Conservation (phyloP, 495 filamentous ascomycete species). For the Stereocaulon alpinum region DNA sequence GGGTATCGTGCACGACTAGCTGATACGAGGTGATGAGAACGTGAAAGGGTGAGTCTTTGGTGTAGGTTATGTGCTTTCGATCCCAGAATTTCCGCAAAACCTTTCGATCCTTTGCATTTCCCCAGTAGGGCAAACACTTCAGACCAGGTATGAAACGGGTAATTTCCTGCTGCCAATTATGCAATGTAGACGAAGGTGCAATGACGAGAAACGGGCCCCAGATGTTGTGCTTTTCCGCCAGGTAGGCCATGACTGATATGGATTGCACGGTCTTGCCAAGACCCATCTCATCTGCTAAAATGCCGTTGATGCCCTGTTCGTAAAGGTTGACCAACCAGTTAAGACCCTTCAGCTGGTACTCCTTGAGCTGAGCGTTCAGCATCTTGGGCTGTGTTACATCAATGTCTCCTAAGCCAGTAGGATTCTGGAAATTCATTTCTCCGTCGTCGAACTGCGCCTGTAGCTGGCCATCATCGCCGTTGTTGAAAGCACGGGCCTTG, state of each 20-base stretch:
- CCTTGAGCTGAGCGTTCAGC: constrained; percentile 86
- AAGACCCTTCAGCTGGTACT: constrained; percentile 96
- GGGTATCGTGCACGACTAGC: constrained; percentile 86
- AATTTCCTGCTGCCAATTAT: constrained; percentile 99
- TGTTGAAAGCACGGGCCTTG: constrained; percentile 75
- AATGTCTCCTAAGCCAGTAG: constrained; percentile 83
- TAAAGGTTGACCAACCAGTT: constrained; percentile 99
- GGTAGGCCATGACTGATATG: constrained; percentile 98
- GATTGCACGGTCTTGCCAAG: constrained; percentile 98
- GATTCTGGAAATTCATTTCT: constrained; percentile 99
- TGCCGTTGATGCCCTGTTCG: constrained; percentile 99
- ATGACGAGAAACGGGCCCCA: constrained; percentile 98
- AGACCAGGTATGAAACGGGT: constrained; percentile 83
- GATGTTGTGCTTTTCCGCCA: constrained; percentile 92
- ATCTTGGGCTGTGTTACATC: constrained; percentile 92
- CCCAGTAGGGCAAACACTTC: constrained; percentile 96
- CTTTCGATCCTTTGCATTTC: constrained; percentile 86
- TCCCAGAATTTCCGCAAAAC: constrained; percentile 98
- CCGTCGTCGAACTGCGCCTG: constrained; percentile 53
- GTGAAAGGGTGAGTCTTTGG: constrained; percentile 84
- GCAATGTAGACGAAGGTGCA: constrained; percentile 87
- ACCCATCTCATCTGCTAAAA: constrained; percentile 98
- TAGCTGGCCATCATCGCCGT: constrained; percentile 51
- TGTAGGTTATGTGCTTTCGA: constrained; percentile 91
- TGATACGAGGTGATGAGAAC: constrained; percentile 96